Evolutionary conservation across 176 grass and related monocot species (phyloP).

Genomic region (Sorghum bicolor): DNA sequence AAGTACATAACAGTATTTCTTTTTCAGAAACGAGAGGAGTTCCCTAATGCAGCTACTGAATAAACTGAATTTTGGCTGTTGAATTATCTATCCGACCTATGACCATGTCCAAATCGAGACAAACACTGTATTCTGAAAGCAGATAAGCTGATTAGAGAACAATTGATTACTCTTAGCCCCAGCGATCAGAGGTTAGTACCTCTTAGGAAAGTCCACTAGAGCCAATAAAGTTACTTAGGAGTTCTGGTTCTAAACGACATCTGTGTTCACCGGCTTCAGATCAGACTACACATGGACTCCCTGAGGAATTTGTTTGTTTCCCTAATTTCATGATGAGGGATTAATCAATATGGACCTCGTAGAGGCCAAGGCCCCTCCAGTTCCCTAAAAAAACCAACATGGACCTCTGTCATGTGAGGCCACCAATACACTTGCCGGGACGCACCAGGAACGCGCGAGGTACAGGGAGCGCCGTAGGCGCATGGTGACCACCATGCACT

Average conservation of each 20-base stretch:
- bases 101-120: not conserved
- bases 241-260: not conserved
- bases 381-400: too few species aligned
- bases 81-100: not conserved
- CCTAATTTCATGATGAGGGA: not conserved
- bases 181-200: not conserved
- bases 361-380: too few species aligned
- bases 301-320: not conserved
- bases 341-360: not conserved
- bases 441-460: too few species aligned
- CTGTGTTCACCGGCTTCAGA: not conserved
- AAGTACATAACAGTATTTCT: not conserved
- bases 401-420: not conserved
- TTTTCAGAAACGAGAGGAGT: too few species aligned
- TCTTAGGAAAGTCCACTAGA: not conserved
- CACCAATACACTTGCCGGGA: too few species aligned
- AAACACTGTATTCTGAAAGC: not conserved
- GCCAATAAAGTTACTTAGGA: not conserved
- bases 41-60: not conserved
- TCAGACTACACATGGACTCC: not conserved
- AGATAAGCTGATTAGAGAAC: not conserved
- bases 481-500: too few species aligned
- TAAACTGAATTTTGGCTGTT: not conserved
- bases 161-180: not conserved
- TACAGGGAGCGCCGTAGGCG: too few species aligned